A percentile compares a stretch with the other conserved stretches of the same genome.
phyloP scores from a whole-genome alignment of 139 green algal species.

The Chlorella sp. region DNA sequence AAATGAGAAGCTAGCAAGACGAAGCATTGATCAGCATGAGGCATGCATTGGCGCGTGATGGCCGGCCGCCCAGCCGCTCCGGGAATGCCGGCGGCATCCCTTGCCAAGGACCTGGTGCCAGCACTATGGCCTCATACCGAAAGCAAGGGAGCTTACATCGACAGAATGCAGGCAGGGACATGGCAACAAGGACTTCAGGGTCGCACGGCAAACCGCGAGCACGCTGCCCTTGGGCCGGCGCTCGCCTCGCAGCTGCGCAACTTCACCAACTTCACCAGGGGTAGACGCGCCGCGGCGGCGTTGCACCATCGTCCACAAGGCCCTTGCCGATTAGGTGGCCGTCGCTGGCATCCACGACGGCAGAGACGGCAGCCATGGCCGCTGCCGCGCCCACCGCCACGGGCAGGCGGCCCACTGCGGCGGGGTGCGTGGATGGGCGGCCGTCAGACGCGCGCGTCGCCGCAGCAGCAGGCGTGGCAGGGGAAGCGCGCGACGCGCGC shows the following conservation, averaged over 20 bases:
- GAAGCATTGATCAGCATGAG: too few relatives aligned
- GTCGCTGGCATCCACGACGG: conserved; percentile 38
- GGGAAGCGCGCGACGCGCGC: too few relatives aligned
- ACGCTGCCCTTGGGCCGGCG: neutral
- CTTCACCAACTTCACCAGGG: conserved; percentile 25
- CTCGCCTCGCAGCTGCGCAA: neutral
- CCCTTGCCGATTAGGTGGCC: conserved; percentile 23
- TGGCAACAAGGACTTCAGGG: neutral
- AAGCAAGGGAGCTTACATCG: neutral
- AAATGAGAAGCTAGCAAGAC: too few relatives aligned
- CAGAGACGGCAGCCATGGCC: conserved; percentile 38
- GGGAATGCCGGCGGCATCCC: neutral
- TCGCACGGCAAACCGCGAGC: neutral
- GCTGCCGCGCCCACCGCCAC: conserved; percentile 41
- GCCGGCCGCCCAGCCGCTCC: too few relatives aligned
- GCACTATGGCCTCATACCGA: neutral
- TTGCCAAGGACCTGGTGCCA: neutral
- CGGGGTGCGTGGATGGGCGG: neutral
- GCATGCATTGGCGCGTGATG: too few relatives aligned
- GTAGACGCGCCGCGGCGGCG: conserved; percentile 42
- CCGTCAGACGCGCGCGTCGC: neutral
- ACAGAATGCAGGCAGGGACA: too few relatives aligned
- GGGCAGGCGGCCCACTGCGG: conserved; percentile 35
- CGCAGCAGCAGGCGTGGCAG: neutral
- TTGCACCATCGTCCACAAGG: conserved; percentile 45